phyloP scores from a whole-genome alignment of 2,329 filamentous ascomycete genomes.

The Chalara sp. region DNA sequence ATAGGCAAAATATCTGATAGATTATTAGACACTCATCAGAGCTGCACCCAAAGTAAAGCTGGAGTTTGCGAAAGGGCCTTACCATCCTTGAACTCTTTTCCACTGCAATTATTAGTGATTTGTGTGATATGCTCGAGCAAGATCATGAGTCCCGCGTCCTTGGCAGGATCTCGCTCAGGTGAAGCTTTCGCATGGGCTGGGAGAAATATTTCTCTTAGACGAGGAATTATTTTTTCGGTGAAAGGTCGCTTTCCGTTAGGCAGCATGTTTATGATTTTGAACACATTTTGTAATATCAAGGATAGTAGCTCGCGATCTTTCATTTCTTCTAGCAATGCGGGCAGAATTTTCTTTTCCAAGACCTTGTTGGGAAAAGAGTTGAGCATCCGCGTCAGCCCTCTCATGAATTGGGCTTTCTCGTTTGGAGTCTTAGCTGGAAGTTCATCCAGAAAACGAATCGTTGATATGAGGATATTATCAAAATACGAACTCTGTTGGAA shows the following conservation, averaged over 20 bases:
- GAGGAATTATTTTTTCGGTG: slow-evolving; percentile 78
- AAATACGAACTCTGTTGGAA: slow-evolving; percentile 97
- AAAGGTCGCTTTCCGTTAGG: slow-evolving; percentile 74
- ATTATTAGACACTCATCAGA: slow-evolving; percentile 18
- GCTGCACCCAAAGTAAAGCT: neutral
- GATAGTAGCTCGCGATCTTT: slow-evolving; percentile 87
- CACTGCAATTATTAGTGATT: slow-evolving; percentile 74
- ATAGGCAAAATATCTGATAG: slow-evolving; percentile 76
- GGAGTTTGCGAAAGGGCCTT: slow-evolving; percentile 24
- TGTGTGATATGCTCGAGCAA: slow-evolving; percentile 75
- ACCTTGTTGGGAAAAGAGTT: slow-evolving; percentile 90
- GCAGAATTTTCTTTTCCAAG: slow-evolving; percentile 89
- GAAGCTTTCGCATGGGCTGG: slow-evolving; percentile 42
- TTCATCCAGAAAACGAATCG: slow-evolving; percentile 87
- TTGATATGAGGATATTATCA: slow-evolving; percentile 93
- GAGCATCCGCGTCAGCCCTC: slow-evolving; percentile 78
- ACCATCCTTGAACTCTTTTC: slow-evolving; percentile 94
- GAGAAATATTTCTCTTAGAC: slow-evolving; percentile 76
- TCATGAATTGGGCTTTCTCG: slow-evolving; percentile 88
- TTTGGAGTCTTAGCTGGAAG: slow-evolving; percentile 86
- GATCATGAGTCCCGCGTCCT: slow-evolving; percentile 88
- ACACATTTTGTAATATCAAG: slow-evolving; percentile 82
- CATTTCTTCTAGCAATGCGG: slow-evolving; percentile 82
- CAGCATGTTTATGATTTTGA: slow-evolving; percentile 77
- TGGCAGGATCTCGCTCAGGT: slow-evolving; percentile 71